Evolutionary conservation across 148 eudicot genomes (phyloP).

Genomic region (Camellia lanceoleosa): DNA sequence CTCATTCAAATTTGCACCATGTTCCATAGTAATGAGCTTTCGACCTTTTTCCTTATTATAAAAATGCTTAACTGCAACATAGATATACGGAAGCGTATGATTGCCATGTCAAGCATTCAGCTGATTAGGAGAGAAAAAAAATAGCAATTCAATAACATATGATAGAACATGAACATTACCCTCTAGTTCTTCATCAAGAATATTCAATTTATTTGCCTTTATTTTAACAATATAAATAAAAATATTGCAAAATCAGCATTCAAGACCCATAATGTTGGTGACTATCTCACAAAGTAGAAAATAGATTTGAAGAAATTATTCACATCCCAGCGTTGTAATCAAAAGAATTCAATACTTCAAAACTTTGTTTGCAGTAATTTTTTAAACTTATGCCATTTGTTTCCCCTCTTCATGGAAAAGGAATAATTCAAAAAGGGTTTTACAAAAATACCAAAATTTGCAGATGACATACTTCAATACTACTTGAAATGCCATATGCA

Average conservation of each 20-base stretch:
- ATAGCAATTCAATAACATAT: not conserved
- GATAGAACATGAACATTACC: not conserved
- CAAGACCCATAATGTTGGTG: not conserved
- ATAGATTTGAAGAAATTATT: not conserved
- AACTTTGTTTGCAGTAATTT: not conserved
- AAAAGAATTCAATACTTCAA: not conserved
- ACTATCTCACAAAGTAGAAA: not conserved
- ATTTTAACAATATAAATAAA: not conserved
- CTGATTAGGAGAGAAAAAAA: not conserved
- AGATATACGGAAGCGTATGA: not conserved
- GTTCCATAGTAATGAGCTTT: slow-evolving; percentile 1
- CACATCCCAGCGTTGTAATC: not conserved
- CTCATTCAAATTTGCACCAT: slow-evolving; percentile 9
- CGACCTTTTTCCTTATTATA: slow-evolving; percentile 20
- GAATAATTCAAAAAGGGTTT: not conserved
- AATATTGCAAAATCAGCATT: not conserved
- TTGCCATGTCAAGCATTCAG: not conserved
- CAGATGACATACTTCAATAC: not conserved
- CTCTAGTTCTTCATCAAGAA: not conserved
- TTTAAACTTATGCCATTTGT: not conserved
- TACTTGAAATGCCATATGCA: not conserved
- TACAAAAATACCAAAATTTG: not conserved
- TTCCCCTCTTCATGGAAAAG: too few species aligned
- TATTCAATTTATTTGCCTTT: not conserved
- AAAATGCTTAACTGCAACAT: slow-evolving; percentile 27